Evolutionary conservation across 768 basidiomycete species (phyloP).

Genomic region (Panaeolus papilionaceus): DNA sequence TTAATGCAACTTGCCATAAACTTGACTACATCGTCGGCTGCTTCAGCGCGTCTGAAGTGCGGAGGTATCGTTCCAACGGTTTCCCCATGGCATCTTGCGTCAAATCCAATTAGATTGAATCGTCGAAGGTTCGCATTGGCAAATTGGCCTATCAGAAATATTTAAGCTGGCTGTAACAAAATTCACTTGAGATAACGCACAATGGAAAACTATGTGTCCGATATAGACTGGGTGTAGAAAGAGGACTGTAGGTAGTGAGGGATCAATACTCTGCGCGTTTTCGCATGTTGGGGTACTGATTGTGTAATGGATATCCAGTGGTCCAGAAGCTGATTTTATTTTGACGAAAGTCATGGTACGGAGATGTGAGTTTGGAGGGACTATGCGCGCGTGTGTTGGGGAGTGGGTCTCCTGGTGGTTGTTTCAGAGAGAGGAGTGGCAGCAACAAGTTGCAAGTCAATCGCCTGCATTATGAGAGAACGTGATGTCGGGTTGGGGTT

Average conservation of each 20-base stretch:
- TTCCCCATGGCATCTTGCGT: conserved; percentile 39
- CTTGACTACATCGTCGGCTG: conserved; percentile 40
- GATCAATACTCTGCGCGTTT: conserved; percentile 36
- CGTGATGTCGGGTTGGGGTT: background rate
- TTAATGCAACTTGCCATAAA: conserved; percentile 40
- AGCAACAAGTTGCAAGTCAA: background rate
- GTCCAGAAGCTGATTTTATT: conserved; percentile 35
- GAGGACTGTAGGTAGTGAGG: conserved; percentile 38
- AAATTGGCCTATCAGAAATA: conserved; percentile 36
- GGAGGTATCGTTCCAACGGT: conserved; percentile 35
- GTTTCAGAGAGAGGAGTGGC: background rate
- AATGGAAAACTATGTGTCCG: conserved; percentile 38
- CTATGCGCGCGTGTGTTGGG: background rate
- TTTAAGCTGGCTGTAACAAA: background rate
- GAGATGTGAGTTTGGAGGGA: background rate
- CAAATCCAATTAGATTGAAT: conserved; percentile 44
- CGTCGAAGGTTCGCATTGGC: conserved; percentile 38
- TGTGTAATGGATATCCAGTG: conserved; percentile 40
- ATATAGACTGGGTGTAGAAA: conserved; percentile 44
- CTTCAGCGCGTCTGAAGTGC: conserved; percentile 34
- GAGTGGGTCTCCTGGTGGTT: background rate
- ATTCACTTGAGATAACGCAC: conserved; percentile 28
- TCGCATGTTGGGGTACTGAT: conserved; percentile 41
- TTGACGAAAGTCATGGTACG: conserved; percentile 38
- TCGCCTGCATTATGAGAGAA: background rate